phyloP scores from a whole-genome alignment of 2,329 filamentous ascomycete genomes.

The Furcasterigmium furcatum region DNA sequence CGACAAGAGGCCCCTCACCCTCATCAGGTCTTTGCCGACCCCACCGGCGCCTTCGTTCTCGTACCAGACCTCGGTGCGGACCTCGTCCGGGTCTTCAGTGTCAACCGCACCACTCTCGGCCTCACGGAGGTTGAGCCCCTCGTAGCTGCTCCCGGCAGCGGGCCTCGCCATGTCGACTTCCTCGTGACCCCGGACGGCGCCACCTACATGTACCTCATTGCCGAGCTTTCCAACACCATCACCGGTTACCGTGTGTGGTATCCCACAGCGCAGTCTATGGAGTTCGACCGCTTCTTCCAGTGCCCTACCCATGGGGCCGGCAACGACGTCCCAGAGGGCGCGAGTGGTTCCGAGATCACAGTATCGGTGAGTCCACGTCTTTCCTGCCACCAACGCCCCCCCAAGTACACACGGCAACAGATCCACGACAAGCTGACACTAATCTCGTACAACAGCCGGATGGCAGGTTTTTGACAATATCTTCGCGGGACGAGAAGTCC shows the following conservation, averaged over 20 bases:
- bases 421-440: not conserved
- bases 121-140: slow-evolving; percentile 37
- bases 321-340: slow-evolving; percentile 32
- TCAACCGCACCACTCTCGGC: slow-evolving; percentile 43
- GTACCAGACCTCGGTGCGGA: slow-evolving; percentile 67
- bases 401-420: too few relatives aligned
- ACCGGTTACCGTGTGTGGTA: slow-evolving; percentile 56
- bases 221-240: slow-evolving; percentile 57
- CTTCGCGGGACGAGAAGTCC: slow-evolving; percentile 61
- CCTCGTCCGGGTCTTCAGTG: slow-evolving; percentile 52
- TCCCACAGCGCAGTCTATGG: slow-evolving; percentile 31
- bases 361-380: slow-evolving; percentile 57
- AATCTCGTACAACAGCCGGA: slow-evolving; percentile 41
- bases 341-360: slow-evolving; percentile 52
- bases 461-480: slow-evolving; percentile 61
- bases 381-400: too few relatives aligned
- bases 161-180: slow-evolving; percentile 66
- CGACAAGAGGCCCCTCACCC: slow-evolving; percentile 60
- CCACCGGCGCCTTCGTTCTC: slow-evolving; percentile 59
- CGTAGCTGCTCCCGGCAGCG: slow-evolving; percentile 46
- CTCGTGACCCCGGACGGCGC: slow-evolving; percentile 31
- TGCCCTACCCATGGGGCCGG: slow-evolving; percentile 45
- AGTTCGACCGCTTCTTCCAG: slow-evolving; percentile 42
- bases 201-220: slow-evolving; percentile 57
- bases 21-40: slow-evolving; percentile 64